Base-by-base conservation (phyloP, 352 stramenopile genomes). In the Phytophthora niederhauseri region DNA sequence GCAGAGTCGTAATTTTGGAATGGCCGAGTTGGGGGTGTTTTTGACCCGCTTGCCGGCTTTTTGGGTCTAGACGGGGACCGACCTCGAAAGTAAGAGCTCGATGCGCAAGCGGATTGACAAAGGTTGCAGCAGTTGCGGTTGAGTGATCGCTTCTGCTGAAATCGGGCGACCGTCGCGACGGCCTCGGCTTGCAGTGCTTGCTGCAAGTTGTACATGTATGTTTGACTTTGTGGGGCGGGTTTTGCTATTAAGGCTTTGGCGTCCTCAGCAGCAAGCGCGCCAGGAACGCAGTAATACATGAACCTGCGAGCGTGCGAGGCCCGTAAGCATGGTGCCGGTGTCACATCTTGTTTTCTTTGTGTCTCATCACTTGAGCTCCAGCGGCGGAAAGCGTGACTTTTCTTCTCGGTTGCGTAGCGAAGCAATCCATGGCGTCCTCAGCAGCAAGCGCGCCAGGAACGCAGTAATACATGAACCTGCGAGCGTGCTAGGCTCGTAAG, bases 1-100 rank as follows among this genome's bases (percentile, higher is more conserved):
- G 63, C 63, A 75, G 63, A 60, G 68, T 61, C 56, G 56, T 65
- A 62, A 50, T 72, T 65, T 48, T 64, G 54, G 53, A 70, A 66
- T 70, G 67, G 49, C 15, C 57, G 46, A 69, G 11, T 17, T 15
- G 34, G 34, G 34, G 8, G 15, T 15, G 31, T 14, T 41, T 41
- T 41, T 41, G 38, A 48, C 38, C 38, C 8, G 43, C 26, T 15
- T 15, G 64, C 65, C 65, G 61, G 60, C 66, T 73, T 70, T 68
- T 65, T 73, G 30, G 26, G 30, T 14, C 14, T 38, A 54, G 55
- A 49, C 53, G 41, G 36, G 60, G 22, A 19, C 17, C 4, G 5
- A 6, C 61, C 64, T 30, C 7, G 50, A 71, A 62, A 61, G 24
- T 71, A 71, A 70, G 64, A 45, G 3, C 8, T 15, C 8, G 4